Evolutionary conservation across 1,284 basidiomycete genomes (phyloP).

Genomic region (Ceratobasidium sp.): DNA sequence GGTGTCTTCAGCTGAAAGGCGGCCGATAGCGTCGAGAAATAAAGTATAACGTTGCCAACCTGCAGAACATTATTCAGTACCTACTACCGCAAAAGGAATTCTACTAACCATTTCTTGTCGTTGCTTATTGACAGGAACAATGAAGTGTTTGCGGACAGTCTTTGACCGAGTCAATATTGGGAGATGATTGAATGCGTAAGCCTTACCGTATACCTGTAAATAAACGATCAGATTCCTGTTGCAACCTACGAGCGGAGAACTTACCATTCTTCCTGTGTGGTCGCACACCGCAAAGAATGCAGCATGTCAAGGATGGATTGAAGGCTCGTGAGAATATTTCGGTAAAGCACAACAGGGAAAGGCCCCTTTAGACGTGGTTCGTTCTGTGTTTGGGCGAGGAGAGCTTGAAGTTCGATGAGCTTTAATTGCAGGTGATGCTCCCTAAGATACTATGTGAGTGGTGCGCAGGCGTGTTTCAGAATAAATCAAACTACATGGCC

Average conservation of each 20-base stretch:
- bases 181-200: slow-evolving; percentile 25
- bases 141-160: slow-evolving; percentile 83
- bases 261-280: slow-evolving; percentile 90
- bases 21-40: slow-evolving; percentile 86
- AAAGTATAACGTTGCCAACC: slow-evolving; percentile 92
- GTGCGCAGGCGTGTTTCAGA: not conserved
- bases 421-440: slow-evolving; percentile 93
- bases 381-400: slow-evolving; percentile 87
- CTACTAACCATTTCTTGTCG: slow-evolving; percentile 78
- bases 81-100: too few relatives aligned
- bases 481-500: slow-evolving; percentile 70
- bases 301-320: slow-evolving; percentile 90
- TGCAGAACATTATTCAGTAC: not conserved
- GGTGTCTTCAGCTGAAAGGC: slow-evolving; percentile 90
- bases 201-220: slow-evolving; percentile 69
- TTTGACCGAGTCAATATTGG: slow-evolving; percentile 48
- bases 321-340: slow-evolving; percentile 81
- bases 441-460: slow-evolving; percentile 57
- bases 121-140: slow-evolving; percentile 85
- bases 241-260: slow-evolving; percentile 46
- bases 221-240: not conserved
- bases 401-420: slow-evolving; percentile 79
- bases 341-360: slow-evolving; percentile 83
- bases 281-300: slow-evolving; percentile 93
- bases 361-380: slow-evolving; percentile 95